Evolutionary conservation across 1,284 basidiomycete species (phyloP), one percentile per base, ranked within the genome.

Genomic region (Vanrija humicola): DNA sequence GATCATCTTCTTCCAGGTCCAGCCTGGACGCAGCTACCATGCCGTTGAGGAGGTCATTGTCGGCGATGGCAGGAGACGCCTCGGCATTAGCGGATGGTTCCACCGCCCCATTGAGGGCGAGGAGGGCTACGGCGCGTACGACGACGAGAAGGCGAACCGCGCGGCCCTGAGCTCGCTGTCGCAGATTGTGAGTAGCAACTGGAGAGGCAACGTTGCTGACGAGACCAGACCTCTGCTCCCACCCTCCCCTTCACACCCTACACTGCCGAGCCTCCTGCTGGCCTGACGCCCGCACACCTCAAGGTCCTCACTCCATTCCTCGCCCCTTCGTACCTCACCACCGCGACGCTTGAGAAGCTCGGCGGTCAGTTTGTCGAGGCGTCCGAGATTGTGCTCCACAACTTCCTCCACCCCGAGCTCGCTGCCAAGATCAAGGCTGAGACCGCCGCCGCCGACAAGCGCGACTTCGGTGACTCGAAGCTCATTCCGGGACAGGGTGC

Each of bases 21-120:
- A 82, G 64, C 83, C 83, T 3, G 78, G 95, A 0, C 82, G 84
- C 73, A 97, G 92, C 68, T 98, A 98, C 79, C 95, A 98, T 76
- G 90, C 92, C 1, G 95, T 98, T 7, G 90, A 98, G 70, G 95
- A 98, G 74, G 95, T 98, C 21, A 84, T 93, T n/a, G 86, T 90
- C 0, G 87, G 73, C 16, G 86, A 88, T 59, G 86, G 85, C 0
- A 77, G 85, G 38, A 81, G 86, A 71, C 79, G 91, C 45, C 77
- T 98, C 59, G 92, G 90, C 67, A 89, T 98, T 65, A 93, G 89
- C 62, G 95, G 95, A 7, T 98, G 95, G 93, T 96, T 95, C 80
- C 95, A 98, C 74, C 85, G 87, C 18, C 87, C 90, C 0, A 86
- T 95, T 69, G 85, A 88, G 61, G 92, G 89, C 18, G 95, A 98